Percentiles rank a stretch among this genome's conserved stretches.
Conservation (phyloP, 768 basidiomycete species). For the Neoboletus brunneissimus region DNA sequence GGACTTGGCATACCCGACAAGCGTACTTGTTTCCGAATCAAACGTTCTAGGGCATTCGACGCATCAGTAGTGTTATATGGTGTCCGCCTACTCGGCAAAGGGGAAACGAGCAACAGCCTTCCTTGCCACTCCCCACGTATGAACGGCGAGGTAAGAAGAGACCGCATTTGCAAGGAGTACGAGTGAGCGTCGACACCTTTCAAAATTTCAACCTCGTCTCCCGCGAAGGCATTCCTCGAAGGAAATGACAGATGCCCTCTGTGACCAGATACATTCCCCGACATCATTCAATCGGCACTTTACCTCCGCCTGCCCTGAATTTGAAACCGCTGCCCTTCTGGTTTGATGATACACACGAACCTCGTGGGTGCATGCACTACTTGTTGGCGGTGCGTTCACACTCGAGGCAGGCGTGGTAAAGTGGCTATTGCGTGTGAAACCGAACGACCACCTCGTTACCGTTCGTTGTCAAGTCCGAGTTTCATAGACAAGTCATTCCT, state of each 20-base stretch:
- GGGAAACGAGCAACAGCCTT: not conserved
- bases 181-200: not conserved
- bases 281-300: not conserved
- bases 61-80: not conserved
- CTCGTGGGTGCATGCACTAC: slow-evolving; percentile 4
- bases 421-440: slow-evolving; percentile 1
- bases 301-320: not conserved
- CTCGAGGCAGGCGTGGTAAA: not conserved
- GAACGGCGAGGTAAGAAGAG: not conserved
- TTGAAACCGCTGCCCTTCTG: slow-evolving; percentile 1
- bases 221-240: slow-evolving; percentile 14
- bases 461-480: slow-evolving; percentile 10
- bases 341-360: slow-evolving; percentile 8
- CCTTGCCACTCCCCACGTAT: not conserved
- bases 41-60: not conserved
- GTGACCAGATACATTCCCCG: not conserved
- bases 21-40: not conserved
- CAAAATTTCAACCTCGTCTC: slow-evolving; percentile 12
- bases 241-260: not conserved
- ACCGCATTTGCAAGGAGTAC: not conserved
- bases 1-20: not conserved
- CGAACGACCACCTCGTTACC: slow-evolving; percentile 6
- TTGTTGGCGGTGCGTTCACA: not conserved
- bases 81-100: not conserved
- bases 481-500: slow-evolving; percentile 6